These are phyloP conservation scores for Pyrenula aspistea DNA, from an alignment of 495 filamentous ascomycete genomes.

Conservation along the genomic window DNA sequence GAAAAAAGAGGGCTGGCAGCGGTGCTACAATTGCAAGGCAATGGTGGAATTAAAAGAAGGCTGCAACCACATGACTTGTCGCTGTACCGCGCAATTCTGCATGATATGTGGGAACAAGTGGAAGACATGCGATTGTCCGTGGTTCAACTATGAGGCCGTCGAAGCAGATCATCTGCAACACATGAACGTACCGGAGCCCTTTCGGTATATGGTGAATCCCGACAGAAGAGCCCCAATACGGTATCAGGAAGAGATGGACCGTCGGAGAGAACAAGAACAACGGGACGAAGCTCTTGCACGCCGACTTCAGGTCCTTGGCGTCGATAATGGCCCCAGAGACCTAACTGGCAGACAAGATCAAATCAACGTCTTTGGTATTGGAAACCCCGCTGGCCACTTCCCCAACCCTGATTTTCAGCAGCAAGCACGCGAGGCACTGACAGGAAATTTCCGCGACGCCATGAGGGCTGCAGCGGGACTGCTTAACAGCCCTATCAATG, in stretches of 20 bases:
- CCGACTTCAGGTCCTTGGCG: slow-evolving; percentile 27
- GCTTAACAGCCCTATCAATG: not conserved
- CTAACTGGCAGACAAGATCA: not conserved
- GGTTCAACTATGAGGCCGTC: slow-evolving; percentile 56
- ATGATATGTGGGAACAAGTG: slow-evolving; percentile 67
- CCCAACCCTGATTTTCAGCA: slow-evolving; percentile 26
- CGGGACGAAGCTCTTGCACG: slow-evolving; percentile 44
- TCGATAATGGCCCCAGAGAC: not conserved
- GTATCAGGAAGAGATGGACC: slow-evolving; percentile 40
- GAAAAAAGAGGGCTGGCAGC: slow-evolving; percentile 62
- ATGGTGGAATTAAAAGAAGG: slow-evolving; percentile 73
- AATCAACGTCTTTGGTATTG: slow-evolving; percentile 21
- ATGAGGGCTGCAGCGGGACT: not conserved
- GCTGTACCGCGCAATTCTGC: slow-evolving; percentile 72
- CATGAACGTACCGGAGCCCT: slow-evolving; percentile 34
- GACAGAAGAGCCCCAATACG: slow-evolving; percentile 19
- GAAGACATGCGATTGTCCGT: slow-evolving; percentile 74
- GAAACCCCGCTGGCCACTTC: slow-evolving; percentile 27
- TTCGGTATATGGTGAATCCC: slow-evolving; percentile 8
- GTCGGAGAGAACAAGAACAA: slow-evolving; percentile 40
- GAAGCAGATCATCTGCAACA: slow-evolving; percentile 46
- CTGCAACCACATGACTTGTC: slow-evolving; percentile 79
- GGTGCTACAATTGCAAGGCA: slow-evolving; percentile 61
- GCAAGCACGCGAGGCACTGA: not conserved
- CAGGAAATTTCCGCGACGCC: not conserved